Evolutionary conservation across 371 early-diverging fungal genomes (phyloP).

Genomic region (Blastocladiella emersonii): DNA sequence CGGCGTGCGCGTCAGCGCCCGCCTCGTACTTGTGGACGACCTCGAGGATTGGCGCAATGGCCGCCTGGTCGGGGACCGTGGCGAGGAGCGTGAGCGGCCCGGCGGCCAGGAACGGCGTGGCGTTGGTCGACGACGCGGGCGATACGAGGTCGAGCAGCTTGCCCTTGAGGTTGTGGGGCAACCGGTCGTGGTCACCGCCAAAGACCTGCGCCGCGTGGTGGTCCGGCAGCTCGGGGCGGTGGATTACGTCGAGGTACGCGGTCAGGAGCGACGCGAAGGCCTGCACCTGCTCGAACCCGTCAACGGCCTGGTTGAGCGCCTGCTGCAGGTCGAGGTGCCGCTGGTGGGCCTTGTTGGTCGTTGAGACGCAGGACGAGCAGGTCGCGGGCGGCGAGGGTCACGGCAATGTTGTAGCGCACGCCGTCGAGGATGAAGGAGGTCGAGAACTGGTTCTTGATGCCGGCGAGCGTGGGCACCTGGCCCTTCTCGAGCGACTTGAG

Average conservation of each 20-base stretch:
- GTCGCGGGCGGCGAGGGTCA: conserved; percentile 64
- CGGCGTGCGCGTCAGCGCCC: conserved; percentile 66
- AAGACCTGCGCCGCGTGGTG: conserved; percentile 33
- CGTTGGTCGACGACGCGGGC: conserved; percentile 23
- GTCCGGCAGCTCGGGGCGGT: conserved; percentile 70
- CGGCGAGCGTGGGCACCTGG: conserved; percentile 66
- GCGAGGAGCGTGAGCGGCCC: conserved; percentile 50
- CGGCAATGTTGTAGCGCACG: conserved; percentile 72
- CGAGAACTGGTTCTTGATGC: conserved; percentile 55
- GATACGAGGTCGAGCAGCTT: conserved; percentile 8
- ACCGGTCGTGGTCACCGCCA: background rate
- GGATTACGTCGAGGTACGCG: conserved; percentile 56
- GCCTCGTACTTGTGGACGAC: conserved; percentile 53
- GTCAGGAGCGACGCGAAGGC: conserved; percentile 51
- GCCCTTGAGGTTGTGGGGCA: background rate
- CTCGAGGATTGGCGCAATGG: conserved; percentile 46
- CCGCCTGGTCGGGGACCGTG: conserved; percentile 38
- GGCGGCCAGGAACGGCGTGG: conserved; percentile 50
- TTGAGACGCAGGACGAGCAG: conserved; percentile 65
- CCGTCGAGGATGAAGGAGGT: conserved; percentile 86
- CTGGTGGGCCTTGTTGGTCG: conserved; percentile 42
- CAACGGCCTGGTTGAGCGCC: conserved; percentile 57
- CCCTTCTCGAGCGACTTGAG: conserved; percentile 72
- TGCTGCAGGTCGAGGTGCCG: conserved; percentile 46
- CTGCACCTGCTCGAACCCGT: conserved; percentile 75